Base-by-base conservation (phyloP, 169 alveolate genomes). In the Besnoitia besnoiti region DNA sequence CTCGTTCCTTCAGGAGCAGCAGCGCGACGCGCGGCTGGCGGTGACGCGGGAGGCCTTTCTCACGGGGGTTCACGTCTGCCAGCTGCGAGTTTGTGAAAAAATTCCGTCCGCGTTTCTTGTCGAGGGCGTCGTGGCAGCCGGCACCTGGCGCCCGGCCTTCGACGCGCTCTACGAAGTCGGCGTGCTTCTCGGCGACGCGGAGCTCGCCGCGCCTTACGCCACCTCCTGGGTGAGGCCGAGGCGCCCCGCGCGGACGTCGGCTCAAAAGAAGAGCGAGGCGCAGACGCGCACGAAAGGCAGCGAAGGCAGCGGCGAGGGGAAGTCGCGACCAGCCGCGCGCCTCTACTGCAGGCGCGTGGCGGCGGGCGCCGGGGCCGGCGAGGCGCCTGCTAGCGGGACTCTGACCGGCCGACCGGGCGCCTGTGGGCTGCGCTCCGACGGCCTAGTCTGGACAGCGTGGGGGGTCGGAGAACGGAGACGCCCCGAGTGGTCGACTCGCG, bases 21-120 rank as follows among this genome's bases (percentile, higher is more conserved):
- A 24, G 37, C 49, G 49, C 4, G 37, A 30, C 3, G 87, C 87
- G 33, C 55, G 55, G 24, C 87, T 77, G 50, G 87, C 87, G 8
- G 87, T 35, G 37, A 77, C 87, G 35, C n/a, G 55, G 16, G 87
- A 77, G 87, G 61, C 87, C 33, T 77, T 77, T 21, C 61, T 77
- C 39, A 27, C 59, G 12, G 87, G 87, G 33, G 59, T 77, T 1
- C 87, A 77, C 30, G 87, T 77, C 30, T 77, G 87, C 30, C 87
- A 77, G 87, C 33, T 77, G 2, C 87, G 35, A 0, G 59, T 77
- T 1, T 77, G 59, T 35, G 87, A 77, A 24, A 39, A 27, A 37
- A 77, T 42, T 37, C 30, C 61, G 12, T 35, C 87, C 16, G 87
- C 55, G 49, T 35, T 77, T n/a, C 40, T 42, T 30, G 87, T 21